A percentile compares a stretch with the other conserved stretches of the same genome.
phyloP scores from a whole-genome alignment of 305 asterid genomes.

The Euphrasia arctica region DNA sequence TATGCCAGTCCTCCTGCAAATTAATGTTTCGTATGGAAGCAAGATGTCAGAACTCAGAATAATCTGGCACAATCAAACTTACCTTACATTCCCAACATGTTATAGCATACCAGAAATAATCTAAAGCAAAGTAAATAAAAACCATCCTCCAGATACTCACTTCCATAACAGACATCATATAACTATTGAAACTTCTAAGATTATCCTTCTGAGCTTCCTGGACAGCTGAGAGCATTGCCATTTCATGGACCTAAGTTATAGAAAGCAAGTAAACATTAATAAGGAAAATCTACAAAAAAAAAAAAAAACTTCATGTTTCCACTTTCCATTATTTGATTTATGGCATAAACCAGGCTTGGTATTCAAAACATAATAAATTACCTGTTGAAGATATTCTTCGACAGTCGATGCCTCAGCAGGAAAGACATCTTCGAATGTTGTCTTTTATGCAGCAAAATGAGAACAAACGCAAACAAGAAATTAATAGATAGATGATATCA shows the following conservation, averaged over 20 bases:
- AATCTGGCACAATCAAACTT: not conserved
- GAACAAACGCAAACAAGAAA: constrained; percentile 15
- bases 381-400: constrained; percentile 96
- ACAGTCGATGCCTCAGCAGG: constrained; percentile 96
- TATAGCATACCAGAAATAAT: constrained; percentile 14
- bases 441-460: constrained; percentile 45
- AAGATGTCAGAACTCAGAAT: not conserved
- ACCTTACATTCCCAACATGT: constrained; percentile 9
- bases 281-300: constrained; percentile 10
- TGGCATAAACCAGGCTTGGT: constrained; percentile 8
- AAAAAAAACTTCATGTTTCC: constrained; percentile 15
- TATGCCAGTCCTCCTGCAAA: constrained; percentile 91
- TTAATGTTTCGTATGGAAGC: constrained; percentile 22
- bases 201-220: constrained; percentile 98
- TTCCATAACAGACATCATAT: constrained; percentile 96
- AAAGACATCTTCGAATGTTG: constrained; percentile 93
- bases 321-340: not conserved
- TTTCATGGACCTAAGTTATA: constrained; percentile 83
- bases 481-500: constrained; percentile 10
- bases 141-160: constrained; percentile 38
- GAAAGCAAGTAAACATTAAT: constrained; percentile 20
- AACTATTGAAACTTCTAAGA: constrained; percentile 78
- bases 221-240: constrained; percentile 96
- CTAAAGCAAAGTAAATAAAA: constrained; percentile 12
- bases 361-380: constrained; percentile 27